Base-by-base conservation (phyloP, 495 filamentous ascomycete genomes). In the Aspergillus homomorphus region DNA sequence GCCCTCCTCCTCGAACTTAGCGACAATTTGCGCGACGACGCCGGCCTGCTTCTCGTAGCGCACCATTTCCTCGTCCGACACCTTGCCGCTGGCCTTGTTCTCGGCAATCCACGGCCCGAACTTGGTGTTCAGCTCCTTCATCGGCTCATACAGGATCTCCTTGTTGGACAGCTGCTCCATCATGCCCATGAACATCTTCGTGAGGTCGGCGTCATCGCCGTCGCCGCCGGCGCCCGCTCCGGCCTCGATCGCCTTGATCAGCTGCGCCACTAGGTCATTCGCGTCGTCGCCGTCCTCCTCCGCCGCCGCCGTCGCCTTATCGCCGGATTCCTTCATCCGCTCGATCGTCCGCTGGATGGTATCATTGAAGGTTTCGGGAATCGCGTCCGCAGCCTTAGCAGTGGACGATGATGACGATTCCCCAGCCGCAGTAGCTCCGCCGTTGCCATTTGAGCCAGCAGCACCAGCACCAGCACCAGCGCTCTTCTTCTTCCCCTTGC, bases 161-260 rank as follows among this genome's bases (percentile, higher is more conserved):
- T 96, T 98, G 67, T 94, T 95, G 1, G 94, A 97, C 56, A 98
- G 77, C 71, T 98, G 91, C 72, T 98, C 91, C 92, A 98, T 98
- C 91, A 97, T 96, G 24, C 88, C 89, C 78, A 95, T 79, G 28
- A 98, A 80, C 86, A 98, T 89, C 73, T 94, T 92, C 23, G 87
- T 89, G 63, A 97, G 87, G 59, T 96, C 91, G 56, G 92, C 91
- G 20, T 98, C 91, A 54, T 79, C 81, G 18, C 83, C 87, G 16
- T 80, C 85, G 16, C 84, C 87, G 4, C 74, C 82, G 1, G 82
- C 77, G 1, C 80, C 60, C 16, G 52, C 58, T 0, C 58, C 83
- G 9, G 80, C 82, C 51, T 81, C 77, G 61, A 89, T 82, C 52
- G 91, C 88, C 71, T 92, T 94, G 59, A 98, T 74, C 74, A 97